A percentile compares a stretch with the other conserved stretches of the same genome.
Conservation (phyloP, 2,329 filamentous ascomycete genomes). For the Calonectria hongkongensis region DNA sequence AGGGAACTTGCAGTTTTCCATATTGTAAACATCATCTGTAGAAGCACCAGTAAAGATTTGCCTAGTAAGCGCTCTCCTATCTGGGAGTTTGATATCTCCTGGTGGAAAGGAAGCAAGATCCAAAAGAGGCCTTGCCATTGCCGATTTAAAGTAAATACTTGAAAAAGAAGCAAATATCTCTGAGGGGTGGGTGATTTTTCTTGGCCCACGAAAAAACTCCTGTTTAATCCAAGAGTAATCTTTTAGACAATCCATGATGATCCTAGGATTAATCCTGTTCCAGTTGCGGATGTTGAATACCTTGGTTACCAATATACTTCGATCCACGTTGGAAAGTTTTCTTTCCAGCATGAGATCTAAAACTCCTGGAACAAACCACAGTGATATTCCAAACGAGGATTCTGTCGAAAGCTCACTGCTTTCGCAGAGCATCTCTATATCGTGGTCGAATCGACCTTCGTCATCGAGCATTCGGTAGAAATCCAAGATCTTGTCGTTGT, state of each 20-base stretch:
- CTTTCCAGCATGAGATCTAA: neutral
- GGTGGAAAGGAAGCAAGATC: too few species aligned
- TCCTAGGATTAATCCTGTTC: neutral
- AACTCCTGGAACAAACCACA: neutral
- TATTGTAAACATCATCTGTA: too few species aligned
- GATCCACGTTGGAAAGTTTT: neutral
- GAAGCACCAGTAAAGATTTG: too few species aligned
- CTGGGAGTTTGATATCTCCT: too few species aligned
- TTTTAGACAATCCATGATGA: neutral
- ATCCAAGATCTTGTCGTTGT: neutral
- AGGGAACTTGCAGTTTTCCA: too few species aligned
- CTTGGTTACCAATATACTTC: neutral
- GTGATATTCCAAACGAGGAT: rapidly evolving
- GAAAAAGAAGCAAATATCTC: neutral
- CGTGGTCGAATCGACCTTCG: neutral
- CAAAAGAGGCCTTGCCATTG: too few species aligned
- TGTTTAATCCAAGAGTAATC: neutral
- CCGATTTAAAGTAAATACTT: too few species aligned
- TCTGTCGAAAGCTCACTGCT: neutral
- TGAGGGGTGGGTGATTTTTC: neutral
- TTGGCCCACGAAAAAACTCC: too few species aligned
- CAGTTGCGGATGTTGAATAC: neutral
- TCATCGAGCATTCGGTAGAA: neutral
- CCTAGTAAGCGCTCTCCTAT: too few species aligned
- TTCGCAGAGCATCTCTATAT: neutral